Evolutionary conservation across 108 stramenopile genomes (phyloP), one percentile per base, ranked within the genome.

Genomic region (Chaetoceros tenuissimus): DNA sequence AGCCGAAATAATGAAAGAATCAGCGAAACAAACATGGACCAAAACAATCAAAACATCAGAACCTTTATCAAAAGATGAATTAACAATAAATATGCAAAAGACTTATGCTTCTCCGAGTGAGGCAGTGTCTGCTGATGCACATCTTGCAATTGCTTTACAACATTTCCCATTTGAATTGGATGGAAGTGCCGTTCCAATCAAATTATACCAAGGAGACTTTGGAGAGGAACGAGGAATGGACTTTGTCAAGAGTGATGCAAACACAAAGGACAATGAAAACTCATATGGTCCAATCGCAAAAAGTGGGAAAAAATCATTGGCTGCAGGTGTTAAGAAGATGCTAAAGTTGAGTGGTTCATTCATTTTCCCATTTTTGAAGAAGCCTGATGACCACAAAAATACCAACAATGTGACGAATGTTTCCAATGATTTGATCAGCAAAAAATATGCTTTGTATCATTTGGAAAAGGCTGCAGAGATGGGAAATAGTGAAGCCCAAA

Each of bases 401-500:
- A 17, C 26, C 28, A 22, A 22, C 49, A 22, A 7, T 24, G 49
- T 13, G 23, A 22, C 23, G 8, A 22, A 24, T 22, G 8, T 21
- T 10, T 24, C 8, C 49, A 51, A 16, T 7, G 49, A 5, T 7
- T 5, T n/a, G 3, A 3, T n/a, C 18, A 18, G 24, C 3, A 20
- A 40, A 13, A 5, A 40, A 40, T 5, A 40, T 5, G 34, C 34
- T 40, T 10, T 76, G 19, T 63, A 44, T 44, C 75, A 76, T 31
- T 67, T 92, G 51, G 67, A 77, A 62, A 66, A 79, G 64, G 81
- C 90, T 2, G 81, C 83, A 1, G 48, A 81, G 24, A 56, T 78
- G 16, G 90, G 91, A 34, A 80, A 93, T 65, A 59, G 85, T 22
- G 51, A 80, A 29, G 91, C 91, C 21, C 91, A 93, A 66, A 64